These are phyloP conservation scores for Stylonectria norvegica DNA, from an alignment of 2,329 filamentous ascomycete genomes.

Conservation along the genomic window DNA sequence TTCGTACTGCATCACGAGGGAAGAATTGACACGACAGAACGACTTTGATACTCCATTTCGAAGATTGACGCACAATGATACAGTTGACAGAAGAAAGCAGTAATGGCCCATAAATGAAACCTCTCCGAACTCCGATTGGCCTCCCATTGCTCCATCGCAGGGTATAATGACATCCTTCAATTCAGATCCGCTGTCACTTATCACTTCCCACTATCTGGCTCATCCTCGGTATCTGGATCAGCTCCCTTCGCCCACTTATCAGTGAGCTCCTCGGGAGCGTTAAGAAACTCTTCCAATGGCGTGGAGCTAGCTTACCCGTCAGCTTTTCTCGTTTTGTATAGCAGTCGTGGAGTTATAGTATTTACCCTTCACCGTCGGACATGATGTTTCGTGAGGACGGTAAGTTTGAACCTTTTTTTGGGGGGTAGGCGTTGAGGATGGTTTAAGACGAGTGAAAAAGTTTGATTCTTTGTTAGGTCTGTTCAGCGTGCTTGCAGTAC, in stretches of 20 bases:
- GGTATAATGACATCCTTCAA: neutral
- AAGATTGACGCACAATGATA: neutral
- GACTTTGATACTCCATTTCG: too few relatives aligned
- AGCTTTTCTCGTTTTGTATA: slow-evolving; percentile 1
- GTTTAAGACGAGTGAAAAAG: too few relatives aligned
- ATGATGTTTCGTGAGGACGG: too few relatives aligned
- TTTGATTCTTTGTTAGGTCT: too few relatives aligned
- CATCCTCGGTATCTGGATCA: neutral
- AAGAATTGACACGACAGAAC: too few relatives aligned
- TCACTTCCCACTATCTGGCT: neutral
- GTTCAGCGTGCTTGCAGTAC: too few relatives aligned
- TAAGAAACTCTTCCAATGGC: slow-evolving; percentile 8
- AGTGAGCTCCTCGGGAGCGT: slow-evolving; percentile 5
- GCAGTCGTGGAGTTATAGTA: neutral
- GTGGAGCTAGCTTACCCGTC: slow-evolving; percentile 5
- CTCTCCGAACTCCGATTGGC: neutral
- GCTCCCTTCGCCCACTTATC: slow-evolving; percentile 11
- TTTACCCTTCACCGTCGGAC: slow-evolving; percentile 6
- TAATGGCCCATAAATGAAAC: too few relatives aligned
- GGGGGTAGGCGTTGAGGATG: too few relatives aligned
- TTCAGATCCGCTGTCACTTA: neutral
- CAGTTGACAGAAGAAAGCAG: too few relatives aligned
- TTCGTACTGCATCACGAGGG: too few relatives aligned
- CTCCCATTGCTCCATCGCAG: slow-evolving; percentile 2
- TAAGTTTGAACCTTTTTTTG: too few relatives aligned